Evolutionary conservation across 352 stramenopile species (phyloP).

Genomic region (Pythium volutum): DNA sequence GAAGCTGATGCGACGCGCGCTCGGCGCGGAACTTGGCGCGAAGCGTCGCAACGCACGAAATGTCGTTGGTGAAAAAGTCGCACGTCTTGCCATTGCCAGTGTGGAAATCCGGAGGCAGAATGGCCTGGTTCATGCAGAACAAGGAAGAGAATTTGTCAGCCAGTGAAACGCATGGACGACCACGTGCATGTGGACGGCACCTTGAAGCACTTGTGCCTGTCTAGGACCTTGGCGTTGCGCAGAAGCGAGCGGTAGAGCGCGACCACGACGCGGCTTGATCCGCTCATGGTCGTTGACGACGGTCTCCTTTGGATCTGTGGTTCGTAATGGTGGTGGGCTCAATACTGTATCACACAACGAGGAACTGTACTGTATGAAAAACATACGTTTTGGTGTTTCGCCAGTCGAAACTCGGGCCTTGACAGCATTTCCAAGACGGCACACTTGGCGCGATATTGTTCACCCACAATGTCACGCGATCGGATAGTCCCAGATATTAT

Average conservation of each 20-base stretch:
- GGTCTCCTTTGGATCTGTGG: too few species aligned
- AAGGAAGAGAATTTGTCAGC: background rate
- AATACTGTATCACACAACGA: too few species aligned
- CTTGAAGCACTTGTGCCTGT: constrained; percentile 61
- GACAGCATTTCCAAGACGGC: too few species aligned
- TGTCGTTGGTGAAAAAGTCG: constrained; percentile 59
- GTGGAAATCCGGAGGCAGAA: constrained; percentile 59
- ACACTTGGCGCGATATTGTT: too few species aligned
- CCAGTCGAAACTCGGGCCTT: too few species aligned
- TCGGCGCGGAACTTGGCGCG: constrained; percentile 44
- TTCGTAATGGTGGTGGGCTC: too few species aligned
- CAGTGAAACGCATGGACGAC: background rate
- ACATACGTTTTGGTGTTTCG: too few species aligned
- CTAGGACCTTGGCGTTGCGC: constrained; percentile 62
- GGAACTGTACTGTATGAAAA: too few species aligned
- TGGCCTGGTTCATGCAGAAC: constrained; percentile 31
- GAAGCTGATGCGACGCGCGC: constrained; percentile 16
- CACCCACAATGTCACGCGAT: constrained; percentile 24
- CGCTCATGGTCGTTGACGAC: constrained; percentile 28
- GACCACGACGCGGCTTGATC: constrained; percentile 50
- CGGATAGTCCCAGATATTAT: constrained; percentile 67
- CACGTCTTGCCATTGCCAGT: constrained; percentile 49
- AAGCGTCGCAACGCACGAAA: constrained; percentile 52
- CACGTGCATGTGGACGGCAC: constrained; percentile 14
- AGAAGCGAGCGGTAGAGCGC: constrained; percentile 71